Evolutionary conservation across 441 rosid genomes (phyloP).

Genomic region (Populus hybrid): DNA sequence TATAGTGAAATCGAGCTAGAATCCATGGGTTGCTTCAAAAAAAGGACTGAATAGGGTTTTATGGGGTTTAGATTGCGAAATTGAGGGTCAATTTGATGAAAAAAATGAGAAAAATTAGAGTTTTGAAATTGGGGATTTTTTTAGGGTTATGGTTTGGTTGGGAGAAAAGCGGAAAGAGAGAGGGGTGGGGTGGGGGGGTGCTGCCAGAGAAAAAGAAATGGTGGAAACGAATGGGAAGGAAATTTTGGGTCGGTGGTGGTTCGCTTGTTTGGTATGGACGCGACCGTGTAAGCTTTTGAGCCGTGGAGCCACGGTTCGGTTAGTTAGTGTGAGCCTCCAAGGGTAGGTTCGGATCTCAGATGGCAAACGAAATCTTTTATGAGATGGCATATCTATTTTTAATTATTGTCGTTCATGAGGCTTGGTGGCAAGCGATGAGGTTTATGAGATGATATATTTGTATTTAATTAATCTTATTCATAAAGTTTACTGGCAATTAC

Average conservation of each 20-base stretch:
- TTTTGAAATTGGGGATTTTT: constrained; percentile 7
- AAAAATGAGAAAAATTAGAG: neutral
- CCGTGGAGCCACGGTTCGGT: no score
- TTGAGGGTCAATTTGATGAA: neutral
- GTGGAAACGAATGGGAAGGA: neutral
- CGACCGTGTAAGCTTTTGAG: no score
- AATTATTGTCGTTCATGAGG: no score
- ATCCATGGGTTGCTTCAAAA: constrained; percentile 20
- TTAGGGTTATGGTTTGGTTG: constrained; percentile 24
- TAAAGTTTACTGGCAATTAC: no score
- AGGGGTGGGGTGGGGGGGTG: no score
- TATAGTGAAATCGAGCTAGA: constrained; percentile 26
- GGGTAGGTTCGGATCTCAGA: no score
- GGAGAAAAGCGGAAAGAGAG: neutral
- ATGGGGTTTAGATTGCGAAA: neutral
- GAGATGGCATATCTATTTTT: no score
- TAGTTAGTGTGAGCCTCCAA: no score
- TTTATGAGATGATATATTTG: no score
- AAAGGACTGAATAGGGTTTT: neutral
- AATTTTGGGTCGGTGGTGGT: neutral
- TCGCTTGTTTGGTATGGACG: neutral
- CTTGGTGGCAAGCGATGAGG: no score
- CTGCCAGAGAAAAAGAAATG: neutral
- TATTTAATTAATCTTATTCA: no score
- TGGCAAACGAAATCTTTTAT: no score